Evolutionary conservation across 192 early-diverging fungal species (phyloP).

Genomic region (Kappamyces sp.): DNA sequence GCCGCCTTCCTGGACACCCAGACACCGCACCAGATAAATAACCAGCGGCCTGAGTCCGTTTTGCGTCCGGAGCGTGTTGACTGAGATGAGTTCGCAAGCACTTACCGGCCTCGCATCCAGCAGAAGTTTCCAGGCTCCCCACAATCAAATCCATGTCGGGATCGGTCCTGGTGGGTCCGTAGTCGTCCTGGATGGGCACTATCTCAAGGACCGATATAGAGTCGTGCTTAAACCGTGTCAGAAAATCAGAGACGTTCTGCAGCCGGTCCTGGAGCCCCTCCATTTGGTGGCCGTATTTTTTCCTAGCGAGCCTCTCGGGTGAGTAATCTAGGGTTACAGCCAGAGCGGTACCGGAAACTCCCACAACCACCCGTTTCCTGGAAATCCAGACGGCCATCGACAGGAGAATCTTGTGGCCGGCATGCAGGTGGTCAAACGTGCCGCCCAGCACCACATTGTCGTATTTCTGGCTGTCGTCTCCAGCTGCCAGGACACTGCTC

Average conservation of each 20-base stretch:
- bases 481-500: too few relatives aligned
- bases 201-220: slow-evolving; percentile 49
- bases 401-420: slow-evolving; percentile 90
- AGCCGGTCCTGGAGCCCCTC: slow-evolving; percentile 61
- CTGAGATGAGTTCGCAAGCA: neutral
- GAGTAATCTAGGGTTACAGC: slow-evolving; percentile 10
- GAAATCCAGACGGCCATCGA: slow-evolving; percentile 71
- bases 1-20: neutral
- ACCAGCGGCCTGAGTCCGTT: neutral
- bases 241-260: slow-evolving; percentile 52
- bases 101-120: slow-evolving; percentile 66
- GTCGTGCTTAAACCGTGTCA: slow-evolving; percentile 41
- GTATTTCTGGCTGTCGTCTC: slow-evolving; percentile 26
- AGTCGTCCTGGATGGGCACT: slow-evolving; percentile 72
- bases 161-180: slow-evolving; percentile 78
- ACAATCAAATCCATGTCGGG: slow-evolving; percentile 70
- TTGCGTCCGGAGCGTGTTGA: slow-evolving; percentile 3
- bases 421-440: slow-evolving; percentile 95
- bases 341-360: slow-evolving; percentile 60
- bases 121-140: slow-evolving; percentile 72
- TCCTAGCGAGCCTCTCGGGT: slow-evolving; percentile 59
- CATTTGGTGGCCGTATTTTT: slow-evolving; percentile 63
- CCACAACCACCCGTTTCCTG: slow-evolving; percentile 55
- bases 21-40: slow-evolving; percentile 12
- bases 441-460: slow-evolving; percentile 73